Evolutionary conservation across 805 yeast genomes (phyloP).

Genomic region (Kodamaea kaohsiungensis): DNA sequence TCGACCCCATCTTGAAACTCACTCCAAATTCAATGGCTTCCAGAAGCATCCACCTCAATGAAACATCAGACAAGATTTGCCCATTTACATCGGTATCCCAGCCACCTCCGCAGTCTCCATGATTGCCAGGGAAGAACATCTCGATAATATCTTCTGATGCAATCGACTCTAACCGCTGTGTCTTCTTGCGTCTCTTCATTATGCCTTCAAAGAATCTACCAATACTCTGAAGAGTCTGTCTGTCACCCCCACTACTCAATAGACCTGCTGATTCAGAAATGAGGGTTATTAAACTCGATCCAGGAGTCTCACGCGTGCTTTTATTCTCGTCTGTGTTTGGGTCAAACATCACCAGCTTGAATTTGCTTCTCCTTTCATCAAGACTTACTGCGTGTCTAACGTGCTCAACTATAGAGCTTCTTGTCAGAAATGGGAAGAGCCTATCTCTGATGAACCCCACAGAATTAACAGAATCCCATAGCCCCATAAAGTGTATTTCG

Average conservation of each 20-base stretch:
- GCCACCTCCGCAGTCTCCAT: conserved; percentile 71
- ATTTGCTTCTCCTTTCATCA: conserved; percentile 66
- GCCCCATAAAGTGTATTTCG: conserved; percentile 57
- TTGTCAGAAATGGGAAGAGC: conserved; percentile 58
- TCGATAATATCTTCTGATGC: conserved; percentile 42
- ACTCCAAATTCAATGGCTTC: conserved; percentile 56
- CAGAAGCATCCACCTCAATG: conserved; percentile 62
- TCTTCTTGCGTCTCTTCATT: conserved; percentile 1
- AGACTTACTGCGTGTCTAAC: conserved; percentile 67
- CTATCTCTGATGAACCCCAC: conserved; percentile 61
- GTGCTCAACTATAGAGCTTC: conserved; percentile 52
- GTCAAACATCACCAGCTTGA: conserved; percentile 54
- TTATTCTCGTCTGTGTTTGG: background rate
- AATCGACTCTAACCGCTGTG: background rate
- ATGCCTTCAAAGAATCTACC: conserved; percentile 11
- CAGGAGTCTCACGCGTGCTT: background rate
- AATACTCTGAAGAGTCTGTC: background rate
- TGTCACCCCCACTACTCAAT: background rate
- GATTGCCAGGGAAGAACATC: conserved; percentile 70
- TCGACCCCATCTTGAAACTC: conserved; percentile 39
- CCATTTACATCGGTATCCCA: conserved; percentile 52
- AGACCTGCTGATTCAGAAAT: background rate
- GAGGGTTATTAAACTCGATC: background rate
- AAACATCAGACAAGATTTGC: conserved; percentile 47
- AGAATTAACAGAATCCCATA: conserved; percentile 71